phyloP scores from a whole-genome alignment of 768 basidiomycete species.

The Suillus bovinus region DNA sequence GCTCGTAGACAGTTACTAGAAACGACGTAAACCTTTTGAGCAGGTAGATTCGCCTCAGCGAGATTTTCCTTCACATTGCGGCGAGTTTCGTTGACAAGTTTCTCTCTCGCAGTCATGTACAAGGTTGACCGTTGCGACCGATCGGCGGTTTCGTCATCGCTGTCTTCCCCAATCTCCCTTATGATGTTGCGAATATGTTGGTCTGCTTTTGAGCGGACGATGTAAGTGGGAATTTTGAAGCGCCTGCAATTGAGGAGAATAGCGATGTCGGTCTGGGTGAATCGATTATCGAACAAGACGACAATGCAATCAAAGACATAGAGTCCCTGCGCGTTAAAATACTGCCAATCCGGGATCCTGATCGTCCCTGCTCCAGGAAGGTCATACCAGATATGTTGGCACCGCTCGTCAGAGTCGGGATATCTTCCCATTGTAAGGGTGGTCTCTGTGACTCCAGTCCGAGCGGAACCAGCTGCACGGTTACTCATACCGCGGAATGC shows the following conservation, averaged over 20 bases:
- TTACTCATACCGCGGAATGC: slow-evolving; percentile 27
- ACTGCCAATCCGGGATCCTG: slow-evolving; percentile 25
- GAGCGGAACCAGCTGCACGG: slow-evolving; percentile 19
- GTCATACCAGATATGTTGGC: slow-evolving; percentile 28
- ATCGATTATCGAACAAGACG: slow-evolving; percentile 19
- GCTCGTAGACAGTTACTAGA: slow-evolving; percentile 15
- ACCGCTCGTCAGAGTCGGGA: slow-evolving; percentile 20
- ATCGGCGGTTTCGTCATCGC: slow-evolving; percentile 7
- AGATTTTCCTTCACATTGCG: slow-evolving; percentile 16
- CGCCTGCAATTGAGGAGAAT: slow-evolving; percentile 16
- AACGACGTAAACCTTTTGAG: slow-evolving; percentile 23
- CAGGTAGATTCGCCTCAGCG: slow-evolving; percentile 16
- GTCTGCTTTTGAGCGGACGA: slow-evolving; percentile 21
- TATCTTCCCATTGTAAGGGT: slow-evolving; percentile 22
- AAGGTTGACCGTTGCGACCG: slow-evolving; percentile 10
- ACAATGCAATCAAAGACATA: slow-evolving; percentile 20
- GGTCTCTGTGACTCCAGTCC: slow-evolving; percentile 26
- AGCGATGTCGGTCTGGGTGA: slow-evolving; percentile 17
- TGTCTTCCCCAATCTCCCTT: slow-evolving; percentile 12
- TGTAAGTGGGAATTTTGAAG: slow-evolving; percentile 17
- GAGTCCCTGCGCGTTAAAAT: slow-evolving; percentile 31
- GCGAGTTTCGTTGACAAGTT: slow-evolving; percentile 21
- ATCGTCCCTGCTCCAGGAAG: slow-evolving; percentile 31
- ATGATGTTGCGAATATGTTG: slow-evolving; percentile 15
- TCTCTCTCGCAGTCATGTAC: slow-evolving; percentile 15